phyloP scores from a whole-genome alignment of 208 protist species.

The Phytomonas francai region DNA sequence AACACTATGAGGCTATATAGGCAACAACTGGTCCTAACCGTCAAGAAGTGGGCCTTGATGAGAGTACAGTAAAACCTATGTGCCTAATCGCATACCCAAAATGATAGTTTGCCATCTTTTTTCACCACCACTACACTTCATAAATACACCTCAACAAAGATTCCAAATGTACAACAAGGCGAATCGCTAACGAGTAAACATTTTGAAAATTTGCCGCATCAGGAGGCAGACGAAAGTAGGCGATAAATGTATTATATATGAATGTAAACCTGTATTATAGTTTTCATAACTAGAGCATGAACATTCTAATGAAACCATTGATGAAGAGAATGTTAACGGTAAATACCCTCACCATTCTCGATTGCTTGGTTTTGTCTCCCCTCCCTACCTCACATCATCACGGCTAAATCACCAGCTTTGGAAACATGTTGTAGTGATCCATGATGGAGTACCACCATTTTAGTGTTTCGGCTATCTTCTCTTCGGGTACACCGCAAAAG shows the following conservation, averaged over 20 bases:
- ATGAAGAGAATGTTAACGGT: neutral
- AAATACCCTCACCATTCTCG: neutral
- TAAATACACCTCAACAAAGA: neutral
- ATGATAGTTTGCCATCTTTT: neutral
- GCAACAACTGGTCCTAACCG: neutral
- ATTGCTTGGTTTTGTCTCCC: too few species aligned
- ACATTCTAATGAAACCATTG: neutral
- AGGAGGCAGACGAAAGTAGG: neutral
- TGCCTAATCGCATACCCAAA: neutral
- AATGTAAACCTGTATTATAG: neutral
- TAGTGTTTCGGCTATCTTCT: conserved; percentile 26
- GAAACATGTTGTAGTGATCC: conserved; percentile 87
- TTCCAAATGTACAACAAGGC: neutral
- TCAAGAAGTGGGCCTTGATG: neutral
- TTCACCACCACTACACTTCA: neutral
- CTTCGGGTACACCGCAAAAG: conserved; percentile 36
- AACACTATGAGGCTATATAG: neutral
- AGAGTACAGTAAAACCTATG: neutral
- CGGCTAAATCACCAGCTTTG: conserved; percentile 17
- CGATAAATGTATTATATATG: neutral
- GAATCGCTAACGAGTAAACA: neutral
- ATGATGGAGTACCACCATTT: conserved; percentile 51
- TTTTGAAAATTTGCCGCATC: neutral
- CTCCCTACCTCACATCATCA: too few species aligned
- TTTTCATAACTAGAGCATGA: neutral